phyloP scores from a whole-genome alignment of 805 yeast genomes.

The Yarrowia divulgata region DNA sequence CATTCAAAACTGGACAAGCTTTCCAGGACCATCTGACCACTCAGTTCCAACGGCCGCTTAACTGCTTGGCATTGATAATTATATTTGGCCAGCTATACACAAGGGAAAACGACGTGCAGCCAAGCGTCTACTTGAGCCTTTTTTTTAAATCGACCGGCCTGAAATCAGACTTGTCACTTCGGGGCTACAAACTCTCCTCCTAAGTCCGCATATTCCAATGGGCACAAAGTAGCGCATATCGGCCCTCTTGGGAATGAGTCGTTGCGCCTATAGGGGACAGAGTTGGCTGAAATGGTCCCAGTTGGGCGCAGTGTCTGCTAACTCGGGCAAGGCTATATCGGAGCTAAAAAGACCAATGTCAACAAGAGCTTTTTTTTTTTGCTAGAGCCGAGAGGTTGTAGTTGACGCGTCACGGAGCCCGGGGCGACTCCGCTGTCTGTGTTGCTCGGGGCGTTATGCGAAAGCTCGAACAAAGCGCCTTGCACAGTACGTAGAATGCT shows the following conservation, averaged over 20 bases:
- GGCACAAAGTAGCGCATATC: conserved; percentile 10
- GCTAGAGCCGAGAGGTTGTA: not conserved
- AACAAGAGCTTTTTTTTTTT: not conserved
- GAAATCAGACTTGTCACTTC: no score
- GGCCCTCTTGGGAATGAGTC: conserved; percentile 7
- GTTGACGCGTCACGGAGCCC: no score
- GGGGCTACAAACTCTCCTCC: no score
- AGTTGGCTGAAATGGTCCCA: conserved; percentile 22
- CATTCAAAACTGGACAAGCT: not conserved
- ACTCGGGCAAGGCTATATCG: conserved; percentile 23
- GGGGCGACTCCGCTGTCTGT: no score
- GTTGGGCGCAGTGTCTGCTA: conserved; percentile 21
- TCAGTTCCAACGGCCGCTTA: conserved; percentile 3
- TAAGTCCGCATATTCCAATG: conserved; percentile 1
- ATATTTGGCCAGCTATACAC: not conserved
- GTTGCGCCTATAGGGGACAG: conserved; percentile 15
- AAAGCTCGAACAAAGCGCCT: no score
- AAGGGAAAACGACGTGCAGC: no score
- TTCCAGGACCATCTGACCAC: not conserved
- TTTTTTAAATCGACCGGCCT: no score
- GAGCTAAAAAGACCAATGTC: conserved; percentile 28
- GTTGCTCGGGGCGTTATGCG: no score
- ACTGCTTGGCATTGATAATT: not conserved
- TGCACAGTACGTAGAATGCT: not conserved
- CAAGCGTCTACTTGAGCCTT: no score